phyloP scores from a whole-genome alignment of 1,284 basidiomycete genomes.

The Cryptococcus sp. region DNA sequence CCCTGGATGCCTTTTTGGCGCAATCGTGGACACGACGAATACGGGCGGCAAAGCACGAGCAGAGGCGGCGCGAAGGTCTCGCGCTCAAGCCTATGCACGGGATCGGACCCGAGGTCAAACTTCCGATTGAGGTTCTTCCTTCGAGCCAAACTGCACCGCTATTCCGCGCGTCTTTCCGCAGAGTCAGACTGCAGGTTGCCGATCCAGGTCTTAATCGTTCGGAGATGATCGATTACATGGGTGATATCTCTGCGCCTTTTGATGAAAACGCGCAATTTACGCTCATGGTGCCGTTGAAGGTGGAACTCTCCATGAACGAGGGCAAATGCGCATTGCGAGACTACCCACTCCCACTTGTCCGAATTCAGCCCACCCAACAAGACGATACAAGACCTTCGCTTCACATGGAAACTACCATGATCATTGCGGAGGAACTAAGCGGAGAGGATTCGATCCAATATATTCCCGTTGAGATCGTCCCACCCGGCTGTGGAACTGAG shows the following conservation, averaged over 20 bases:
- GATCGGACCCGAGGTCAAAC: slow-evolving; percentile 21
- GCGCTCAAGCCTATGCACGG: slow-evolving; percentile 45
- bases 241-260: slow-evolving; percentile 56
- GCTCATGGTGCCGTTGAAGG: slow-evolving; percentile 78
- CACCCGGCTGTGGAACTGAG: slow-evolving; percentile 58
- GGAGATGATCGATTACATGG: slow-evolving; percentile 59
- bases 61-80: slow-evolving; percentile 55
- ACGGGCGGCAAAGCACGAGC: slow-evolving; percentile 52
- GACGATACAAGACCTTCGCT: slow-evolving; percentile 16
- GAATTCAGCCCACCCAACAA: slow-evolving; percentile 47
- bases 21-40: slow-evolving; percentile 72
- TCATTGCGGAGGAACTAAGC: slow-evolving; percentile 88
- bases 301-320: slow-evolving; percentile 69
- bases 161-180: slow-evolving; percentile 67
- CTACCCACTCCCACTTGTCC: slow-evolving; percentile 60
- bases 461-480: slow-evolving; percentile 67
- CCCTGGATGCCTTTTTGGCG: slow-evolving; percentile 73
- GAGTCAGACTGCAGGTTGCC: slow-evolving; percentile 62
- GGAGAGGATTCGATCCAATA: slow-evolving; percentile 69
- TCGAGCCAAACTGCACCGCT: slow-evolving; percentile 66
- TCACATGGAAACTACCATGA: slow-evolving; percentile 70
- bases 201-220: slow-evolving; percentile 58
- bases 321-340: slow-evolving; percentile 73
- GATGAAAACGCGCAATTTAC: slow-evolving; percentile 71
- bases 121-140: slow-evolving; percentile 57